These are phyloP conservation scores for Plasmodium reichenowi DNA, from an alignment of 169 alveolate species.

Conservation along the genomic window DNA sequence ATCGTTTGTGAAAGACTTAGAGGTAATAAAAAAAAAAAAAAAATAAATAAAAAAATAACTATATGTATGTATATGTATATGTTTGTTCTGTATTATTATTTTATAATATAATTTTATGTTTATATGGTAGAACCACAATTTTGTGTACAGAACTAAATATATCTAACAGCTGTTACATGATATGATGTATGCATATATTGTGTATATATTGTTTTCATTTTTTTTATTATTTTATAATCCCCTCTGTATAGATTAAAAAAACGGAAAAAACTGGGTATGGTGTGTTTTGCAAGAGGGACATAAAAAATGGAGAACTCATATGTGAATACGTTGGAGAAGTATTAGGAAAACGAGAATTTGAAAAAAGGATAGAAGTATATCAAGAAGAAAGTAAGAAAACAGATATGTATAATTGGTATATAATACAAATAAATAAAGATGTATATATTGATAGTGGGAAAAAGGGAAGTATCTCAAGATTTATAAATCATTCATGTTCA, in stretches of 20 bases:
- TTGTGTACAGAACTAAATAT: background rate
- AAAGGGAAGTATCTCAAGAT: conserved; percentile 96
- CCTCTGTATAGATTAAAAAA: conserved; percentile 36
- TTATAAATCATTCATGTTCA: conserved; percentile 98
- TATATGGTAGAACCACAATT: background rate
- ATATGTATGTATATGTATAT: background rate
- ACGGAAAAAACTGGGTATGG: conserved; percentile 87
- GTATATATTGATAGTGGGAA: conserved; percentile 96
- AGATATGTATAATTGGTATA: conserved; percentile 88
- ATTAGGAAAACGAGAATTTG: conserved; percentile 82
- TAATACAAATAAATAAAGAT: conserved; percentile 88
- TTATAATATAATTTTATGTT: background rate
- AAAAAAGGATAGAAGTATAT: conserved; percentile 49
- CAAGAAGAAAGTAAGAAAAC: conserved; percentile 79
- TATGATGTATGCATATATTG: background rate
- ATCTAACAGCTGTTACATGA: background rate
- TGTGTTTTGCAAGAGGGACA: conserved; percentile 82
- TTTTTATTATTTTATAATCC: background rate
- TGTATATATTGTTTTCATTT: background rate
- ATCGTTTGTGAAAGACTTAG: conserved; percentile 34
- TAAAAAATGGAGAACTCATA: conserved; percentile 84
- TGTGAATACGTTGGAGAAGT: conserved; percentile 91
- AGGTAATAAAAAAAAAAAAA: conserved; percentile 43
- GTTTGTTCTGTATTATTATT: background rate
- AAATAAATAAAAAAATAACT: background rate